Percentiles rank a stretch among this genome's conserved stretches.
Evolutionary conservation across 495 filamentous ascomycete species (phyloP).

Genomic region (Daldinia concentrica): DNA sequence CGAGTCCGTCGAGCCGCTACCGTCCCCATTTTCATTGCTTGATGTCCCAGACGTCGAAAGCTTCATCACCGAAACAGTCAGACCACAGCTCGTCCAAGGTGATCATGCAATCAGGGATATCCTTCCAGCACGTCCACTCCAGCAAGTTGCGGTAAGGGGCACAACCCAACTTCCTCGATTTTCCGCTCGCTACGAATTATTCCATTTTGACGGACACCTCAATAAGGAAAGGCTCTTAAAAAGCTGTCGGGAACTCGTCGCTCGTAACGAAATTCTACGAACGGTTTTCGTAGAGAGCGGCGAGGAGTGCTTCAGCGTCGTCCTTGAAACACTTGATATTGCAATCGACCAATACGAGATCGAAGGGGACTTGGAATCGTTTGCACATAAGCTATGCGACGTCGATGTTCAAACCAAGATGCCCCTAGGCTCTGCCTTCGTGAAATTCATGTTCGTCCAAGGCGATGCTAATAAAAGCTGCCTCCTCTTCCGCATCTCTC

Average conservation of each 20-base stretch:
- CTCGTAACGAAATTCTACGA: slow-evolving; percentile 71
- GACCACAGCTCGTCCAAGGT: slow-evolving; percentile 52
- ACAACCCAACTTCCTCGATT: slow-evolving; percentile 62
- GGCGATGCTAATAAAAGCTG: slow-evolving; percentile 60
- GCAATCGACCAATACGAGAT: slow-evolving; percentile 65
- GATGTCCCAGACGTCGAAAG: slow-evolving; percentile 44
- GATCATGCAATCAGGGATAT: slow-evolving; percentile 63
- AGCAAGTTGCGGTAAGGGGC: slow-evolving; percentile 69
- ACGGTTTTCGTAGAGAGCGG: slow-evolving; percentile 71
- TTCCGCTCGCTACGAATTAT: slow-evolving; percentile 55
- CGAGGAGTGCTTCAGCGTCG: slow-evolving; percentile 68
- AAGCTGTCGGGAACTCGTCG: slow-evolving; percentile 56
- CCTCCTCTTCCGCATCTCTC: slow-evolving; percentile 74
- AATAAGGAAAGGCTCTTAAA: slow-evolving; percentile 44
- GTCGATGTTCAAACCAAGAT: slow-evolving; percentile 61
- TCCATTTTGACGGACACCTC: slow-evolving; percentile 48
- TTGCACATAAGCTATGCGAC: slow-evolving; percentile 58
- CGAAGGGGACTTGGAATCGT: slow-evolving; percentile 61
- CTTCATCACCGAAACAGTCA: slow-evolving; percentile 45
- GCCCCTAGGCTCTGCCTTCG: slow-evolving; percentile 68
- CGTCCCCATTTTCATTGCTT: slow-evolving; percentile 48
- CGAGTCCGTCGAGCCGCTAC: slow-evolving; percentile 14
- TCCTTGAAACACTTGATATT: slow-evolving; percentile 63
- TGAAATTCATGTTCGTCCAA: slow-evolving; percentile 68
- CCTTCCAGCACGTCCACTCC: slow-evolving; percentile 69